Evolutionary conservation across 768 basidiomycete genomes (phyloP).

Genomic region (Hericium alpestre): DNA sequence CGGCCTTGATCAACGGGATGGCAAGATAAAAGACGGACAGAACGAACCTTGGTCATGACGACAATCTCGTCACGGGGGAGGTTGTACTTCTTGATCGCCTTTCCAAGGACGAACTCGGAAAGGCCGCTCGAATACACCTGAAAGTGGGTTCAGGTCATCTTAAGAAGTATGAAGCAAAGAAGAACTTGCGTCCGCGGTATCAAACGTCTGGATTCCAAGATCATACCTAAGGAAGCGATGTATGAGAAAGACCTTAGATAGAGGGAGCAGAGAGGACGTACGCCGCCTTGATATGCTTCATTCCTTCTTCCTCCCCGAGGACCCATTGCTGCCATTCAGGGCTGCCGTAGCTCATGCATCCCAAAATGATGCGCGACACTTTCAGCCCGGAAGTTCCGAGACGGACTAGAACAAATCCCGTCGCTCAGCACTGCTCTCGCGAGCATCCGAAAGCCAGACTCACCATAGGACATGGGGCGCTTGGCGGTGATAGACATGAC

Average conservation of each 20-base stretch:
- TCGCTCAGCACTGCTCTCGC: too few species aligned
- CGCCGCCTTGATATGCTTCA: background rate
- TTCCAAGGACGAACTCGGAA: constrained; percentile 34
- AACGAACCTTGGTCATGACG: constrained; percentile 34
- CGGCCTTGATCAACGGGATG: background rate
- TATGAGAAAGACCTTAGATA: background rate
- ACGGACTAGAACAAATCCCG: background rate
- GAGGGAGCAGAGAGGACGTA: background rate
- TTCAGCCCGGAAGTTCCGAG: background rate
- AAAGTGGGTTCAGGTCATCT: background rate
- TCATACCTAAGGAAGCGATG: constrained; percentile 20
- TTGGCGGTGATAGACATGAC: too few species aligned
- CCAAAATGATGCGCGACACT: background rate
- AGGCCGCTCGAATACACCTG: constrained; percentile 28
- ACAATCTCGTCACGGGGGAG: constrained; percentile 35
- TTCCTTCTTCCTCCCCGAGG: background rate
- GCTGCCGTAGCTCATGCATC: background rate
- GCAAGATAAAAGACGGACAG: too few species aligned
- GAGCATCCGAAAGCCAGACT: background rate
- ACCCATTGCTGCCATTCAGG: background rate
- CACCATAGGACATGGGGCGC: background rate
- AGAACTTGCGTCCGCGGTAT: constrained; percentile 20
- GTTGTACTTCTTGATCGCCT: constrained; percentile 32
- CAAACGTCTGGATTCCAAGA: constrained; percentile 27
- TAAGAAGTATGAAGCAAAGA: background rate